phyloP scores from a whole-genome alignment of 176 grass and related monocot genomes.

The Phyllostachys edulis region DNA sequence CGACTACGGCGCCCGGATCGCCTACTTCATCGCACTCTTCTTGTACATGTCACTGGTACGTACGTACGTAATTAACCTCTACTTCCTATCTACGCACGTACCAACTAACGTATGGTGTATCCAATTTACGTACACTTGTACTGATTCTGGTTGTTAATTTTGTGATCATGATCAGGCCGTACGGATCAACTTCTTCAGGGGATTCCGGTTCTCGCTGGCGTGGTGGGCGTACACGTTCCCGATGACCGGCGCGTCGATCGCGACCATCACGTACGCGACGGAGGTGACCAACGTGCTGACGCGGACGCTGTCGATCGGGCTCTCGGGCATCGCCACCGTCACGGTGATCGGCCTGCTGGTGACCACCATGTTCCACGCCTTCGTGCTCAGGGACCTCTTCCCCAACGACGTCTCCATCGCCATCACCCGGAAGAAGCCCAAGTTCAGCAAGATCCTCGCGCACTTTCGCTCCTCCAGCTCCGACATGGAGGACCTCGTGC shows the following conservation, averaged over 20 bases:
- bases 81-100: background rate
- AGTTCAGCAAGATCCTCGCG: constrained; percentile 74
- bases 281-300: constrained; percentile 75
- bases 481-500: constrained; percentile 60
- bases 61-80: background rate
- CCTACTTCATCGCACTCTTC: constrained; percentile 91
- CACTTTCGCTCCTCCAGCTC: constrained; percentile 72
- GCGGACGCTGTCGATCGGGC: constrained; percentile 51
- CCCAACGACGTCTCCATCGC: constrained; percentile 97
- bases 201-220: constrained; percentile 90
- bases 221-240: constrained; percentile 99
- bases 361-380: constrained; percentile 76
- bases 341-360: constrained; percentile 72
- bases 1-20: constrained; percentile 63
- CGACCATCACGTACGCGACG: constrained; percentile 73
- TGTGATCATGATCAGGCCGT: constrained; percentile 49
- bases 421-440: constrained; percentile 66
- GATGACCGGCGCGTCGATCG: constrained; percentile 72
- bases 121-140: background rate
- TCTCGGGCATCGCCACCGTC: constrained; percentile 72
- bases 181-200: constrained; percentile 88
- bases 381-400: constrained; percentile 83
- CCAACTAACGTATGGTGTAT: background rate
- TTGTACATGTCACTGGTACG: constrained; percentile 87
- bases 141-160: background rate